These are phyloP conservation scores for Alternaria conjuncta DNA, from an alignment of 2,329 filamentous ascomycete genomes.

Conservation along the genomic window DNA sequence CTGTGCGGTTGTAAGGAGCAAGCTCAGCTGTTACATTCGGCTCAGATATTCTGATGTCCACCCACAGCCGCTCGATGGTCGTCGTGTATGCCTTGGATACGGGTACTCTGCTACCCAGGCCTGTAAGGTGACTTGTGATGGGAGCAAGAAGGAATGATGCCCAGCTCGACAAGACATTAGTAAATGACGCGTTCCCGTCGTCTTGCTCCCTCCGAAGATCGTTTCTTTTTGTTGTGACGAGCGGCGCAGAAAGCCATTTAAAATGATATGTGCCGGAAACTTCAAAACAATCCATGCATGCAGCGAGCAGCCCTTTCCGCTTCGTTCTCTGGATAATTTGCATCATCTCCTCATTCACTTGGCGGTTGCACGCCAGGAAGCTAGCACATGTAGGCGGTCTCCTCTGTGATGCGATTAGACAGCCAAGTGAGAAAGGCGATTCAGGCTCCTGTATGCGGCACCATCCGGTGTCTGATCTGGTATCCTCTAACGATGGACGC, in stretches of 20 bases:
- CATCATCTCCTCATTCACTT: slow-evolving; percentile 39
- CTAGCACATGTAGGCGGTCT: slow-evolving; percentile 38
- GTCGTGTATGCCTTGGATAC: slow-evolving; percentile 12
- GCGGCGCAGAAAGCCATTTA: slow-evolving; percentile 38
- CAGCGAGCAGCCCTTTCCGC: slow-evolving; percentile 20
- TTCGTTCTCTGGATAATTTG: slow-evolving; percentile 28
- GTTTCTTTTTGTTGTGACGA: slow-evolving; percentile 28
- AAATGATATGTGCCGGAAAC: slow-evolving; percentile 41
- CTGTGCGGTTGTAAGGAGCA: slow-evolving; percentile 30
- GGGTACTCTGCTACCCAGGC: not conserved
- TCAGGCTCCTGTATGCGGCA: slow-evolving; percentile 23
- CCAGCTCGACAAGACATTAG: slow-evolving; percentile 22
- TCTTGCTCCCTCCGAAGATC: not conserved
- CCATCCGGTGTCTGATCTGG: slow-evolving; percentile 23
- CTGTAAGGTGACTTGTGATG: slow-evolving; percentile 4
- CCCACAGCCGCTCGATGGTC: slow-evolving; percentile 32
- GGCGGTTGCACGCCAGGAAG: slow-evolving; percentile 37
- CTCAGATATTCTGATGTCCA: slow-evolving; percentile 38
- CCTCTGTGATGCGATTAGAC: slow-evolving; percentile 28
- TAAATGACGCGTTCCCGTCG: slow-evolving; percentile 1
- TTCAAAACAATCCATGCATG: slow-evolving; percentile 40
- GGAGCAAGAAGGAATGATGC: slow-evolving; percentile 17
- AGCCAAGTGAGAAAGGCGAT: slow-evolving; percentile 30
- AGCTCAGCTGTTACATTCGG: slow-evolving; percentile 22
- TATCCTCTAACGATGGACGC: slow-evolving; percentile 25